Conservation (phyloP, 208 protist species). For the Endotrypanum monterogeii region DNA sequence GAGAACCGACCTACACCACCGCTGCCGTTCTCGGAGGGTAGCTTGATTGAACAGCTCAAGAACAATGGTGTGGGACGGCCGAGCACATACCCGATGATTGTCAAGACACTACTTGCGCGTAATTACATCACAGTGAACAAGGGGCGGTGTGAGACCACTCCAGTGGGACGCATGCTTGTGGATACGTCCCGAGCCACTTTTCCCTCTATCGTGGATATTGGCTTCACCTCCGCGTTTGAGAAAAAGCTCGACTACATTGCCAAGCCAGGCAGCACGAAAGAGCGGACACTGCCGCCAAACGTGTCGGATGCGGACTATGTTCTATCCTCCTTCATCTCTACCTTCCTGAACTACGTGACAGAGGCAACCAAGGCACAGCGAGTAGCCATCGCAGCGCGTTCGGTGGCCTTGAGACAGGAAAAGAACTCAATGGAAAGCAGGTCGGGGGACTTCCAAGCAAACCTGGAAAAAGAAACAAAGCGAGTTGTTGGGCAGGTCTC, state of each 20-base stretch:
- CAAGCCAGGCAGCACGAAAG: constrained; percentile 43
- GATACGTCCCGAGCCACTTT: constrained; percentile 74
- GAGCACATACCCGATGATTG: constrained; percentile 91
- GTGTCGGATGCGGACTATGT: constrained; percentile 81
- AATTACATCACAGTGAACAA: constrained; percentile 87
- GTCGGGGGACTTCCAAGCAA: constrained; percentile 33
- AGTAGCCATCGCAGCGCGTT: constrained; percentile 65
- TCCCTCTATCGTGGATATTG: constrained; percentile 90
- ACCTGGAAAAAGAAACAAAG: constrained; percentile 41
- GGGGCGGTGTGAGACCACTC: constrained; percentile 82
- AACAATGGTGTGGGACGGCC: constrained; percentile 86
- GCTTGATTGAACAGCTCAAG: constrained; percentile 88
- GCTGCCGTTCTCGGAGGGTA: constrained; percentile 79
- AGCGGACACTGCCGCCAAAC: constrained; percentile 3
- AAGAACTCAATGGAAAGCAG: constrained; percentile 5
- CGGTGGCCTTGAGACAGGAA: constrained; percentile 56
- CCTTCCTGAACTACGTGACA: constrained; percentile 88
- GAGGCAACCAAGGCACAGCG: constrained; percentile 77
- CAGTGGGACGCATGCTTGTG: constrained; percentile 74
- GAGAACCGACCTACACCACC: constrained; percentile 67
- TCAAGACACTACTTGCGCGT: constrained; percentile 84
- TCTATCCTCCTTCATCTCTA: constrained; percentile 82
- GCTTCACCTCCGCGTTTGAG: constrained; percentile 88
- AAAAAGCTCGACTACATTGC: constrained; percentile 89
- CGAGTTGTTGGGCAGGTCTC: constrained; percentile 53